Evolutionary conservation across 1,139 yeast species (phyloP).

Genomic region (Nadsonia starkeyi-henricii): DNA sequence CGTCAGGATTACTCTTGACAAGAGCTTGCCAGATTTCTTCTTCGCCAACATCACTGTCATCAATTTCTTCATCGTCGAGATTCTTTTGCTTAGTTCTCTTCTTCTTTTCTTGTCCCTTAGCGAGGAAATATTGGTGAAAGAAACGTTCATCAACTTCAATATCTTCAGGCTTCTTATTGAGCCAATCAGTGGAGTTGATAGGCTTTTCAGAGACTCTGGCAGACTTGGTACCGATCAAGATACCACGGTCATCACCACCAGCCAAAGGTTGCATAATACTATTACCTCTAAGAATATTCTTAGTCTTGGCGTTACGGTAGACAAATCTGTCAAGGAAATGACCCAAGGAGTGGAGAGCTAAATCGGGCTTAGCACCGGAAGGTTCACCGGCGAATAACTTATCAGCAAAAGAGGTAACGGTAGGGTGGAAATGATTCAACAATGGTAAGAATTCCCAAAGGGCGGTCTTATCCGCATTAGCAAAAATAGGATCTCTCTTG

Average conservation of each 20-base stretch:
- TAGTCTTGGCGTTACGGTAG: slow-evolving; percentile 80
- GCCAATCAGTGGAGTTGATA: slow-evolving; percentile 76
- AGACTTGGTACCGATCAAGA: slow-evolving; percentile 46
- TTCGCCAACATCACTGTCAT: slow-evolving; percentile 39
- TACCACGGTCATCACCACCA: slow-evolving; percentile 66
- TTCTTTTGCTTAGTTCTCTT: slow-evolving; percentile 12
- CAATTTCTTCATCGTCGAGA: slow-evolving; percentile 21
- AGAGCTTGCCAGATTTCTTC: slow-evolving; percentile 84
- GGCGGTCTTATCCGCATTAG: slow-evolving; percentile 67
- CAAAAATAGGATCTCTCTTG: slow-evolving; percentile 81
- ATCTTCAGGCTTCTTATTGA: slow-evolving; percentile 44
- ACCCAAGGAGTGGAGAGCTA: slow-evolving; percentile 72
- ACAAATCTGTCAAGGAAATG: slow-evolving; percentile 95
- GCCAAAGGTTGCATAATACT: slow-evolving; percentile 98
- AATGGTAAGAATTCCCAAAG: slow-evolving; percentile 78
- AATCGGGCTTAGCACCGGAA: slow-evolving; percentile 58
- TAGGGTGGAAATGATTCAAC: slow-evolving; percentile 79
- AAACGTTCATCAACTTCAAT: slow-evolving; percentile 81
- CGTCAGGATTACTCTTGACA: slow-evolving; percentile 72
- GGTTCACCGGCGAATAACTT: slow-evolving; percentile 33
- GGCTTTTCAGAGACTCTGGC: slow-evolving; percentile 34
- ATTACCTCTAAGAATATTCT: slow-evolving; percentile 56
- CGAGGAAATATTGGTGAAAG: slow-evolving; percentile 74
- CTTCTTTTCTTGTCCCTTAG: slow-evolving; percentile 35
- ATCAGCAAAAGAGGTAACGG: slow-evolving; percentile 69